Percentiles rank a stretch among this genome's conserved stretches.
These are phyloP conservation scores for Eucalyptus pauciflora DNA, from an alignment of 345 rosid species.

Conservation along the genomic window DNA sequence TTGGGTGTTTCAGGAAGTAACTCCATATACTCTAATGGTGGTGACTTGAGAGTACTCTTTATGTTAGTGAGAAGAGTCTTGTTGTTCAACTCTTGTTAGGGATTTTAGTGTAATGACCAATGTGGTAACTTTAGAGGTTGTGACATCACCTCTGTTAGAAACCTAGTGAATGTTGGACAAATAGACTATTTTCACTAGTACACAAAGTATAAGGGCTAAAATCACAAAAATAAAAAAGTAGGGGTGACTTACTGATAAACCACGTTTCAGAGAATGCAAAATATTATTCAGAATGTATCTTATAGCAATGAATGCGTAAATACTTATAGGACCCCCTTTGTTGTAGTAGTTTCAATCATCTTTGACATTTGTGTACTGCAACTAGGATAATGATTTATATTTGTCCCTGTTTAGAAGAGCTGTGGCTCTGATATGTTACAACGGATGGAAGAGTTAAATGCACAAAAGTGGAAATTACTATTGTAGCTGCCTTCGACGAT, in stretches of 20 bases:
- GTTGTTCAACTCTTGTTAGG: background rate
- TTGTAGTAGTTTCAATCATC: background rate
- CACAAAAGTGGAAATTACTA: background rate
- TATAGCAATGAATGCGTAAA: background rate
- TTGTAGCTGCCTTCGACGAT: background rate
- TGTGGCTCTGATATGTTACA: background rate
- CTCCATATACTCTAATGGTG: background rate
- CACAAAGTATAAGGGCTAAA: background rate
- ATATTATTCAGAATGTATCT: background rate
- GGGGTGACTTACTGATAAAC: background rate
- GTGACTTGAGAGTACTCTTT: background rate
- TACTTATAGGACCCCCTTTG: background rate
- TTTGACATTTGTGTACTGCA: background rate
- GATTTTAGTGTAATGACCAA: background rate
- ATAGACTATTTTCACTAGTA: background rate
- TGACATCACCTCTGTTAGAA: background rate
- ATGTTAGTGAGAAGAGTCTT: background rate
- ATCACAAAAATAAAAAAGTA: background rate
- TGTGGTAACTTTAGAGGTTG: background rate
- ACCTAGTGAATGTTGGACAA: background rate
- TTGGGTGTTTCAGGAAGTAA: background rate
- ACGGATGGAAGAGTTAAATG: background rate
- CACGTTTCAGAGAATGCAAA: background rate
- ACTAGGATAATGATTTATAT: background rate
- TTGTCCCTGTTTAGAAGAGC: background rate